Conservation (phyloP, 2,329 filamentous ascomycete genomes). For the Xylariaceae sp. region DNA sequence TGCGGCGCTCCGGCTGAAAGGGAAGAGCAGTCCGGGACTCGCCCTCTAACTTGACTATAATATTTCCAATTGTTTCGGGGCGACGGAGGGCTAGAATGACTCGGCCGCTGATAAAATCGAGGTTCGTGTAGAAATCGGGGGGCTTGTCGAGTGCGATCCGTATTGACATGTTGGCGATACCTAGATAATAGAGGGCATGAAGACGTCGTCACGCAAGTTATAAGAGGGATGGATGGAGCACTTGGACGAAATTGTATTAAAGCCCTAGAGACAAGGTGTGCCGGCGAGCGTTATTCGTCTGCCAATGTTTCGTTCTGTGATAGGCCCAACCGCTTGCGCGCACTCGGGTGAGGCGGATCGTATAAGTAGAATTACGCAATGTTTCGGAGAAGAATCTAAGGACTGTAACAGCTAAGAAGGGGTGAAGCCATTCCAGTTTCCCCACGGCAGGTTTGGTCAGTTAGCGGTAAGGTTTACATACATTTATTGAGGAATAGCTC, state of each 20-base stretch:
- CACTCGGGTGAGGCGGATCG: no score
- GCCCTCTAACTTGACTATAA: conserved; percentile 84
- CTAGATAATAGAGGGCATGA: no score
- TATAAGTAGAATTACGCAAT: no score
- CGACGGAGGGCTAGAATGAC: conserved; percentile 65
- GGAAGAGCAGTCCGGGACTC: conserved; percentile 73
- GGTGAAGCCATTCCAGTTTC: no score
- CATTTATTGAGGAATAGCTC: no score
- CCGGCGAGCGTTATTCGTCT: neutral
- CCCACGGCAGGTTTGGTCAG: no score
- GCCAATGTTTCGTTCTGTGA: neutral
- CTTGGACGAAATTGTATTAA: no score
- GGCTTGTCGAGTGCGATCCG: conserved; percentile 70
- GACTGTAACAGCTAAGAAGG: no score
- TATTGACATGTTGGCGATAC: conserved; percentile 64
- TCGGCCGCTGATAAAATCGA: conserved; percentile 73
- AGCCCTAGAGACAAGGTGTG: neutral
- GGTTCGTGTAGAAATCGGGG: conserved; percentile 79
- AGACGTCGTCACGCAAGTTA: no score
- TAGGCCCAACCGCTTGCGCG: neutral
- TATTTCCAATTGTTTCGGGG: conserved; percentile 72
- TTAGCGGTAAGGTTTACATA: no score
- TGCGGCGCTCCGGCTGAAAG: conserved; percentile 55
- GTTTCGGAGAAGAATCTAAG: no score
- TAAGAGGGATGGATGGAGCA: no score